Base-by-base conservation (phyloP, 768 basidiomycete species). In the Vararia minispora region DNA sequence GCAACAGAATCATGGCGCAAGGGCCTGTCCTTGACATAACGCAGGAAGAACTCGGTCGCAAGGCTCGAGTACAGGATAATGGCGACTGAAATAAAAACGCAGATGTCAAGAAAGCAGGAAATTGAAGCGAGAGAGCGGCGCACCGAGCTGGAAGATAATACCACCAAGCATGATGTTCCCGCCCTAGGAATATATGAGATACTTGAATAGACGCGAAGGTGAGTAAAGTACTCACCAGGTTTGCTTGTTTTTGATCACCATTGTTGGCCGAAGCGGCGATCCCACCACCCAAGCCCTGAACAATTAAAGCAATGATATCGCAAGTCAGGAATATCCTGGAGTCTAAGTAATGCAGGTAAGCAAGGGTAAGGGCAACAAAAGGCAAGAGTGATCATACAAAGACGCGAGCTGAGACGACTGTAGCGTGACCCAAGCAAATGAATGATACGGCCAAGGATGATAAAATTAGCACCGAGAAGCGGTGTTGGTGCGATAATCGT, bases 391-490 rank as follows among this genome's bases (percentile, higher is more conserved):
- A n/a, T 45, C 44, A 24, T 29, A 46, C 44, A 45, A 32, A 40
- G 32, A 10, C 30, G 34, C 10, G 47, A 36, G 17, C 29, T 39
- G 21, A 48, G 37, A n/a, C 47, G 40, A 18, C 46, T 45, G 27
- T 42, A 46, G 32, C 41, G 44, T 4, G 31, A 28, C 12, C 46
- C 44, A 7, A 48, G 36, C 11, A 37, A 29, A 9, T 31, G 28
- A 16, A 48, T 46, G 23, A 46, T 40, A 22, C 40, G 44, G 10
- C 47, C 47, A 3, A 48, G 21, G 4, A 48, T 27, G 17, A 48
- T 27, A 17, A 48, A 48, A 30, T 48, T 46, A 9, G 44, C 47
- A 7, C 44, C 47, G 18, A 48, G 37, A 12, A 48, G 31, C 10
- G 47, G 38, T 10, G 44, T 48, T 14, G 47, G 47, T 13, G 44